These are phyloP conservation scores for Rhynchospora tenuis DNA, from an alignment of 176 grass and related monocot species.

Conservation along the genomic window DNA sequence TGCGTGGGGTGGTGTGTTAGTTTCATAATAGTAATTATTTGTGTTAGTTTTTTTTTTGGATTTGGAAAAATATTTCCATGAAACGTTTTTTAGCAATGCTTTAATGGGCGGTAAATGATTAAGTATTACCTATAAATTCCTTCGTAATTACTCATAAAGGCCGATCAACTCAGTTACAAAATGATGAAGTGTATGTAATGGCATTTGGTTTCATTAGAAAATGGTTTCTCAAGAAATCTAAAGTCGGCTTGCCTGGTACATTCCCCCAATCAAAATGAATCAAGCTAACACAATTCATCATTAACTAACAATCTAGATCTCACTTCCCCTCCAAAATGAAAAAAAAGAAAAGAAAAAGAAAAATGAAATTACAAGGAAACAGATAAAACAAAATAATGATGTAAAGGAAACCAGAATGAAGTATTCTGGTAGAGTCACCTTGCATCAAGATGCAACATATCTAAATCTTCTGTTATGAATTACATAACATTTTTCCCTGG, in stretches of 20 bases:
- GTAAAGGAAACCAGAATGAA: conserved; percentile 12
- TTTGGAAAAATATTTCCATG: not conserved
- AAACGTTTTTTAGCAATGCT: not conserved
- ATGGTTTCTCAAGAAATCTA: not conserved
- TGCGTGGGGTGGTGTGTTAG: not conserved
- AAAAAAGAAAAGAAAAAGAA: too few species aligned
- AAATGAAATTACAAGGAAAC: not conserved
- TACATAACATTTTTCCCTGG: conserved; percentile 15
- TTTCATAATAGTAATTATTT: not conserved
- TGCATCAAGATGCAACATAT: not conserved
- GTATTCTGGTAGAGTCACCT: conserved; percentile 9
- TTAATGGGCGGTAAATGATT: conserved; percentile 2
- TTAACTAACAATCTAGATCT: conserved; percentile 5
- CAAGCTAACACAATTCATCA: conserved; percentile 6
- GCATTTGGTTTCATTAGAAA: not conserved
- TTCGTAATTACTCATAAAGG: not conserved
- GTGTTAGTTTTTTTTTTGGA: not conserved
- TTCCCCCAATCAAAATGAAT: conserved; percentile 2
- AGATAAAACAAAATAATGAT: conserved; percentile 2
- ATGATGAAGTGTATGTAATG: not conserved
- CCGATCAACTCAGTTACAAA: not conserved
- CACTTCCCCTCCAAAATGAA: not conserved
- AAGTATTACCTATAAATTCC: not conserved
- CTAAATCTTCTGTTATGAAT: not conserved
- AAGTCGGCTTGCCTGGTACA: not conserved